Evolutionary conservation across 169 alveolate genomes (phyloP), one percentile per base, ranked within the genome.

Genomic region (Cryptosporidium felis): DNA sequence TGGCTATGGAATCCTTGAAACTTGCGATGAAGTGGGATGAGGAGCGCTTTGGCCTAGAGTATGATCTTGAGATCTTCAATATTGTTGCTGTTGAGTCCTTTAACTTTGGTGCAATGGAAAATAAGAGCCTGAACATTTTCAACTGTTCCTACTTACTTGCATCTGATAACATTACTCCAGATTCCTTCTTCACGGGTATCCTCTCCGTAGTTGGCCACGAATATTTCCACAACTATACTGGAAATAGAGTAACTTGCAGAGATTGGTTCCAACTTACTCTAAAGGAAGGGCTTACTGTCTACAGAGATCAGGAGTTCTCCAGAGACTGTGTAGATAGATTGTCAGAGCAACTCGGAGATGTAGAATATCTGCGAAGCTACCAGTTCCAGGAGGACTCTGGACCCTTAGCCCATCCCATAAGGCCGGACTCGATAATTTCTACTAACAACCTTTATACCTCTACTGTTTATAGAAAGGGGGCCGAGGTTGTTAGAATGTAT

Each of bases 61-160:
- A 95, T 90, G 98, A 95, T 44, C 91, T 94, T 51, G 94, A 94
- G 62, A 90, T 92, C 62, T 94, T 94, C 89, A 95, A 94, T 90
- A 93, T 95, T 30, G 97, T 94, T 3, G 94, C 96, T 21, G 97
- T 94, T 9, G 85, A 94, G 38, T 96, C 95, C 49, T 95, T 95
- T 89, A 95, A 95, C 91, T 92, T 92, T 66, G 98, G 98, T 2
- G 98, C 98, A 26, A 95, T 95, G 98, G 98, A 95, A 80, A 95
- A 95, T 93, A 95, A 96, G 80, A 95, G 97, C 30, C 89, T 96
- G 67, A 96, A 96, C 82, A 92, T 96, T 18, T 96, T 96, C 89
- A 96, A 96, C 90, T 90, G 95, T 0, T 88, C 93, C 44, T 91
- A 93, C 26, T 92, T 95, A 51, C 85, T 95, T 81, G 98, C 98